These are phyloP conservation scores for Umbellularia californica DNA, from an alignment of 164 flowering plant species.

Conservation along the genomic window DNA sequence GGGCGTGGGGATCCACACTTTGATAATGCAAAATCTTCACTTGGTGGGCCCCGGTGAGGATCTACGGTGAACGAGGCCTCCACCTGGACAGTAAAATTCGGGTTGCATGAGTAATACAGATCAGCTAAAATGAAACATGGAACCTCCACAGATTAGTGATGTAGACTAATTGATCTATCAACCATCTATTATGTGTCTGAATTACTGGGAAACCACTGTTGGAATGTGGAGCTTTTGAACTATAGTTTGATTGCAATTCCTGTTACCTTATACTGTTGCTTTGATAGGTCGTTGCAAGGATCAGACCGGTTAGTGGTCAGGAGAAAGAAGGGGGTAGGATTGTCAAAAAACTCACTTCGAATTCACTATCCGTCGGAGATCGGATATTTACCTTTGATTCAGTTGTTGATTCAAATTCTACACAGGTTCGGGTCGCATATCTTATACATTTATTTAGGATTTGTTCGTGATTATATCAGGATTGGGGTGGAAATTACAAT, in stretches of 20 bases:
- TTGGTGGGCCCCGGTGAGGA: not conserved
- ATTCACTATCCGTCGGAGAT: conserved; percentile 56
- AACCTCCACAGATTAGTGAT: not conserved
- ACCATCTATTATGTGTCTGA: not conserved
- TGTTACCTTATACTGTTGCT: not conserved
- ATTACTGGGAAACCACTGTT: not conserved
- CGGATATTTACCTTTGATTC: conserved; percentile 60
- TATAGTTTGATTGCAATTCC: not conserved
- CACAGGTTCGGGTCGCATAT: conserved; percentile 49
- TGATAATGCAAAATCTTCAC: not conserved
- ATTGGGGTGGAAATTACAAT: no score
- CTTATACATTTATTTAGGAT: not conserved
- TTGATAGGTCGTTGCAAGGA: conserved; percentile 71
- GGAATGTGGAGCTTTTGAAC: not conserved
- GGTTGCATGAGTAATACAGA: not conserved
- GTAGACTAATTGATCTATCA: not conserved
- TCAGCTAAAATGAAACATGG: not conserved
- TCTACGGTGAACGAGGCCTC: not conserved
- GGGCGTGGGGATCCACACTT: not conserved
- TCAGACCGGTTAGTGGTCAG: conserved; percentile 46
- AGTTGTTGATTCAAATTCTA: conserved; percentile 64
- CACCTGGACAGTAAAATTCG: not conserved
- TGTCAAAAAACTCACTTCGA: conserved; percentile 53
- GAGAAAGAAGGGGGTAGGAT: conserved; percentile 32
- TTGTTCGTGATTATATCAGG: not conserved